Evolutionary conservation across 2,329 filamentous ascomycete species (phyloP), one percentile per base, ranked within the genome.

Genomic region (Sarocladium brachiariae): DNA sequence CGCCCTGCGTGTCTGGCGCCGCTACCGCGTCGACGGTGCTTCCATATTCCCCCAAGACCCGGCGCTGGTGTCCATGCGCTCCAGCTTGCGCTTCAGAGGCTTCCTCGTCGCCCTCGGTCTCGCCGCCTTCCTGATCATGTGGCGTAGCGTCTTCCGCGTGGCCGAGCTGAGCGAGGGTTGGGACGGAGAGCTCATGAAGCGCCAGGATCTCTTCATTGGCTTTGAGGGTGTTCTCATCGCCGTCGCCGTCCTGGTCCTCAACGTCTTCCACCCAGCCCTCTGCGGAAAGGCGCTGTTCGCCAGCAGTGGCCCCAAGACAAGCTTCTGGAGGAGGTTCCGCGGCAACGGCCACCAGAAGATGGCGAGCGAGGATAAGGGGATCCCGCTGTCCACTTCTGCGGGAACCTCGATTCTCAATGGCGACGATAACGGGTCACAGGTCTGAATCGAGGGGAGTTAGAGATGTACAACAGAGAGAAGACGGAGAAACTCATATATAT

Each of bases 121-220:
- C 2, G 74, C 81, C 2, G 83, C 81, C n/a, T 49, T 85, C 11
- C 76, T 74, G 57, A 81, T 88, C 58, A 77, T 87, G 54, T 77
- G 78, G 58, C 72, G 85, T 8, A 82, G 77, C 55, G 76, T 81
- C 37, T 88, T 81, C 64, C 76, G 85, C 50, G 77, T 86, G 19
- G 78, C 77, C 0, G 84, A 88, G 71, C 66, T 88, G 55, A 78
- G 75, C 55, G 70, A 77, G 49, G 84, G 84, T 1, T 89, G 81
- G 77, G 64, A 60, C 2, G 82, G 83, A 0, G 64, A 71, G 19
- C 63, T 87, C 57, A 83, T 84, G 61, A 64, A 60, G 30, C 64
- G 76, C 33, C 70, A 84, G 65, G 68, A 66, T 33, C 65, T 78
- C 51, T 83, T 84, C 60, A 72, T 83, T 53, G 75, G 66, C 4